Percentiles rank a stretch among this genome's conserved stretches.
Evolutionary conservation across 1,284 basidiomycete species (phyloP).

Genomic region (Sutorius eximius): DNA sequence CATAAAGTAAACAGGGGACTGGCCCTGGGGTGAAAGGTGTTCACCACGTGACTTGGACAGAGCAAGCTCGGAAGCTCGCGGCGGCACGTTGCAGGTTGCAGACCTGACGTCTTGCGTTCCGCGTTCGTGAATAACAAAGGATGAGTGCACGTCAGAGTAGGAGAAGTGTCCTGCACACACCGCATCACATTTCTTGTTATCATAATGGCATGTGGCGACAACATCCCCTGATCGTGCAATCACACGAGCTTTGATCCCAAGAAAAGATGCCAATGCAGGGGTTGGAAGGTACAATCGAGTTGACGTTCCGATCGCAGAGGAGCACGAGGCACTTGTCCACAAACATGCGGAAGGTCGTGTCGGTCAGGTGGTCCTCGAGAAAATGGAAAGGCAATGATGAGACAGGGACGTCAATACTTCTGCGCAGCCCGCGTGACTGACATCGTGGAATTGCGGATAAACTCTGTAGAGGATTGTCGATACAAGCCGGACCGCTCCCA

Average conservation of each 20-base stretch:
- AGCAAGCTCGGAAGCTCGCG: constrained; percentile 37
- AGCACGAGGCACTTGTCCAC: constrained; percentile 4
- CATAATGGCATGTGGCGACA: neutral
- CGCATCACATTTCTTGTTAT: neutral
- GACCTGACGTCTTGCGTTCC: constrained; percentile 6
- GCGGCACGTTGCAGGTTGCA: constrained; percentile 31
- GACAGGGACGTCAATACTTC: constrained; percentile 1
- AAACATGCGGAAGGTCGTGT: constrained; percentile 10
- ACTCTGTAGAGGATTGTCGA: neutral
- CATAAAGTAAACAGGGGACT: constrained; percentile 22
- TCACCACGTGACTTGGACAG: constrained; percentile 36
- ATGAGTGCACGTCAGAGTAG: neutral
- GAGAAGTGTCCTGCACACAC: neutral
- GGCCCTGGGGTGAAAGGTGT: neutral
- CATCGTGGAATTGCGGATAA: neutral
- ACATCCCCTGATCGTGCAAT: neutral
- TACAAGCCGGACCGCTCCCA: neutral
- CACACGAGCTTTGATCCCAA: neutral
- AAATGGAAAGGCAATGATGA: neutral
- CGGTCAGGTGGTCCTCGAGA: neutral
- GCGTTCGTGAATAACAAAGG: constrained; percentile 1
- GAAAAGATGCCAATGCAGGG: neutral
- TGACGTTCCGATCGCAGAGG: neutral
- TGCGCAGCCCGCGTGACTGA: neutral
- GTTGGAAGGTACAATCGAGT: neutral